Base-by-base conservation (phyloP, 2,329 filamentous ascomycete species). In the Hypoxylon sp. region DNA sequence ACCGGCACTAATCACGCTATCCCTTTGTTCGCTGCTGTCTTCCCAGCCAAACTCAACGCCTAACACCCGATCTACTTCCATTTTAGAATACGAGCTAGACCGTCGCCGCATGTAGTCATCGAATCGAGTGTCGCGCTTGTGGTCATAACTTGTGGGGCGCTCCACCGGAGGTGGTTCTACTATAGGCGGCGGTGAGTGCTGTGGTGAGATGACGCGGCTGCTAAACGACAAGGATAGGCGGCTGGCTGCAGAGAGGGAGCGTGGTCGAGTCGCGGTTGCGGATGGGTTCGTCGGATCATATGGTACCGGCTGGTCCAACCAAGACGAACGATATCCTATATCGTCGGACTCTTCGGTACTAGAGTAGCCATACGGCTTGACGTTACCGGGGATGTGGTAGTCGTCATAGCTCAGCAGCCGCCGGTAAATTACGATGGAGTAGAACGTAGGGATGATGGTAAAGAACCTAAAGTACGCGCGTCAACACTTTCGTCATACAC, bases 351-450 rank as follows among this genome's bases (percentile, higher is more conserved):
- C 76, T 30, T 75, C 78, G 69, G 43, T 68, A 58, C 36, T 75
- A 60, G 69, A 72, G 77, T 82, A 86, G 45, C 84, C 83, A 71
- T 81, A 86, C 14, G 79, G 76, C 69, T 86, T 86, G 65, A 83
- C 78, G 75, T 86, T 85, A 65, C 80, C 77, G 7, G 85, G 81
- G 41, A 84, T 79, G 65, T 82, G 77, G 69, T 87, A 85, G 69
- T 85, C 82, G 71, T 87, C 83, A 73, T 85, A 84, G 30, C 79
- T 74, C 19, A 82, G 76, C 11, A 86, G 77, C 14, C 84, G 82
- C 55, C 82, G 83, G 76, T 86, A 86, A 28, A 79, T 80, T 52
- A 79, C 71, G 56, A 84, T 69, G 19, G 85, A 78, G 75, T 88
- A 87, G 46, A 83, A 72, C 43, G 82, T 76, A 11, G 84, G 79